phyloP scores from a whole-genome alignment of 164 flowering plant species.

The Vitis rotundifolia region DNA sequence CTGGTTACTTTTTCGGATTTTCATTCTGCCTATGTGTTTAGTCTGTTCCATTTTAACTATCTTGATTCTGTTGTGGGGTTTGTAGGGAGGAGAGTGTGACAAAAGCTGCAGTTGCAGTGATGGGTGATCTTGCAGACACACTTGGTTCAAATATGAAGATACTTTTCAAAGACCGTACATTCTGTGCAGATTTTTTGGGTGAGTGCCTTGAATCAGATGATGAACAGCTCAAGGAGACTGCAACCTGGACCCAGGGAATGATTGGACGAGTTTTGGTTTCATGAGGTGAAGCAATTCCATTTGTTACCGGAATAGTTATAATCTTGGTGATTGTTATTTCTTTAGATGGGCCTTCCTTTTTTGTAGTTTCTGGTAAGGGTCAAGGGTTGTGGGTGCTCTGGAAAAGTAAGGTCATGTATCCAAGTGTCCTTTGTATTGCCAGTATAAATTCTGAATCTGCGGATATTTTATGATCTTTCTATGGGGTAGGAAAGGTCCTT shows the following conservation, averaged over 20 bases:
- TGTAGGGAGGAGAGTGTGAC: constrained; percentile 77
- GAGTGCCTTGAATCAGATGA: constrained; percentile 80
- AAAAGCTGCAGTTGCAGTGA: constrained; percentile 76
- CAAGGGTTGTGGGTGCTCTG: too few relatives aligned
- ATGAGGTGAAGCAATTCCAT: constrained; percentile 21
- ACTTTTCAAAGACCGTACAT: constrained; percentile 42
- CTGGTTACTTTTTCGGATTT: neutral
- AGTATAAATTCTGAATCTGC: neutral
- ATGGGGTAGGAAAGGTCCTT: constrained; percentile 1
- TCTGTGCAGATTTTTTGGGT: constrained; percentile 46
- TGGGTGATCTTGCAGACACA: constrained; percentile 87
- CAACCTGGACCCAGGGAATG: constrained; percentile 80
- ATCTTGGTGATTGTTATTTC: neutral
- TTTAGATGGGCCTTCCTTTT: neutral
- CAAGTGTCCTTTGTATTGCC: neutral
- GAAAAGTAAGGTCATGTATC: too few relatives aligned
- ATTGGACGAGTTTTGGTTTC: constrained; percentile 63
- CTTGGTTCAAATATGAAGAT: constrained; percentile 60
- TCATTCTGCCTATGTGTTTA: neutral
- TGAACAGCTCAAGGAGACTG: constrained; percentile 78
- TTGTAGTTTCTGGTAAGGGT: neutral
- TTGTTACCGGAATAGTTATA: neutral
- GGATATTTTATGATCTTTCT: neutral
- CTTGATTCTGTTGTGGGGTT: neutral
- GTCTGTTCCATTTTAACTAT: neutral